These are phyloP conservation scores for Nyssa sinensis DNA, from an alignment of 148 eudicot species.

Conservation along the genomic window DNA sequence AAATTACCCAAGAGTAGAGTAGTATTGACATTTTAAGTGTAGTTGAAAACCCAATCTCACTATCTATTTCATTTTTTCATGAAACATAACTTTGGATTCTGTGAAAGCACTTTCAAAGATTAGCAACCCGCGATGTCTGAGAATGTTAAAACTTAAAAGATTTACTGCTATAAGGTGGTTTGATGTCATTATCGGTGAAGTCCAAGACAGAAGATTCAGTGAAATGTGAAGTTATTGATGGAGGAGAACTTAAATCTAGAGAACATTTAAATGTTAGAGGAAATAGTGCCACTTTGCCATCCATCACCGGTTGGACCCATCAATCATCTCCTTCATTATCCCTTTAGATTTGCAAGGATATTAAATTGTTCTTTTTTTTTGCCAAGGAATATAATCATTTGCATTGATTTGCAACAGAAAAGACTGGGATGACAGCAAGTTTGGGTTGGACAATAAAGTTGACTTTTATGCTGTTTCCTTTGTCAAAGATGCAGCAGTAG, in stretches of 20 bases:
- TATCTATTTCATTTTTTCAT: not conserved
- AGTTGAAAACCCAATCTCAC: not conserved
- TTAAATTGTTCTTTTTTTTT: not conserved
- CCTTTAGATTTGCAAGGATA: not conserved
- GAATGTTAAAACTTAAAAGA: too few relatives aligned
- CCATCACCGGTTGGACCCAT: slow-evolving; percentile 71
- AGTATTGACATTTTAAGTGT: not conserved
- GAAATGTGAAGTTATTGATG: slow-evolving; percentile 95
- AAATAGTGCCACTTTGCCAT: slow-evolving; percentile 96
- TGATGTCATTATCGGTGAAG: slow-evolving; percentile 95
- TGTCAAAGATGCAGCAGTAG: slow-evolving; percentile 91
- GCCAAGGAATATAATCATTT: slow-evolving; percentile 10
- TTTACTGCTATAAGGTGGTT: slow-evolving; percentile 60
- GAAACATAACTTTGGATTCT: not conserved
- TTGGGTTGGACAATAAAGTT: slow-evolving; percentile 93
- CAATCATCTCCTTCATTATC: slow-evolving; percentile 1
- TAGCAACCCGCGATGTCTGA: not conserved
- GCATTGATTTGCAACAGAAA: slow-evolving; percentile 53
- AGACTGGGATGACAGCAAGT: slow-evolving; percentile 99
- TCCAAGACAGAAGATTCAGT: slow-evolving; percentile 85
- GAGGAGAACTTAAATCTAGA: slow-evolving; percentile 97
- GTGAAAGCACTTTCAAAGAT: slow-evolving; percentile 4
- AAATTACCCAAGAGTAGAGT: not conserved
- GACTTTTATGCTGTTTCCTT: slow-evolving; percentile 98
- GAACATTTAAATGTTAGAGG: slow-evolving; percentile 95